phyloP scores from a whole-genome alignment of 2,329 filamentous ascomycete genomes.

The Venturia carpophila region DNA sequence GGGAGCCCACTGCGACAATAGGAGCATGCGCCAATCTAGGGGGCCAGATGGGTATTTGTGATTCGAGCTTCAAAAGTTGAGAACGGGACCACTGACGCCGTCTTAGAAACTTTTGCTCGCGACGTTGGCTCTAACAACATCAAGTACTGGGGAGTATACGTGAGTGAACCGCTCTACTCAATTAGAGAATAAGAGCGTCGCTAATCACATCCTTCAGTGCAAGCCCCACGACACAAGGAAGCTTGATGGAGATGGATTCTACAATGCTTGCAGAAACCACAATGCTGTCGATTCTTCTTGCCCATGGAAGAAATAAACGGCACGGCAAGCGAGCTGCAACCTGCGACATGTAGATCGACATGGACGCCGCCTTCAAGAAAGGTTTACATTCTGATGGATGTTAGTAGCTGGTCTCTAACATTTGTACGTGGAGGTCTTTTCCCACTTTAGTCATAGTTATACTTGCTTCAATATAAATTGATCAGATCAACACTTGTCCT shows the following conservation, averaged over 20 bases:
- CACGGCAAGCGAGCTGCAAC: background rate
- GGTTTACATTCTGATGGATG: background rate
- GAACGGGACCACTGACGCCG: background rate
- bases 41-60: background rate
- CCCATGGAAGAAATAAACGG: background rate
- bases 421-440: background rate
- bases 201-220: background rate
- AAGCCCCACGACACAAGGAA: constrained; percentile 1
- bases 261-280: background rate
- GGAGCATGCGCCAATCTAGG: background rate
- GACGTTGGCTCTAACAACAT: background rate
- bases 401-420: background rate
- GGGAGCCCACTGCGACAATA: background rate
- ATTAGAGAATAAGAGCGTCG: too few species aligned
- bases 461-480: background rate
- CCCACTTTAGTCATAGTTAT: background rate
- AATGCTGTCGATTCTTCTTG: background rate
- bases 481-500: background rate
- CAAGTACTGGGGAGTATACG: background rate
- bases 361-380: background rate
- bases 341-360: background rate
- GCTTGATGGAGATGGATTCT: background rate
- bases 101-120: background rate
- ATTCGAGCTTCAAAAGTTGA: background rate
- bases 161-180: background rate